Base-by-base conservation (phyloP, 2,329 filamentous ascomycete species). In the Aspergillus puulaauensis region DNA sequence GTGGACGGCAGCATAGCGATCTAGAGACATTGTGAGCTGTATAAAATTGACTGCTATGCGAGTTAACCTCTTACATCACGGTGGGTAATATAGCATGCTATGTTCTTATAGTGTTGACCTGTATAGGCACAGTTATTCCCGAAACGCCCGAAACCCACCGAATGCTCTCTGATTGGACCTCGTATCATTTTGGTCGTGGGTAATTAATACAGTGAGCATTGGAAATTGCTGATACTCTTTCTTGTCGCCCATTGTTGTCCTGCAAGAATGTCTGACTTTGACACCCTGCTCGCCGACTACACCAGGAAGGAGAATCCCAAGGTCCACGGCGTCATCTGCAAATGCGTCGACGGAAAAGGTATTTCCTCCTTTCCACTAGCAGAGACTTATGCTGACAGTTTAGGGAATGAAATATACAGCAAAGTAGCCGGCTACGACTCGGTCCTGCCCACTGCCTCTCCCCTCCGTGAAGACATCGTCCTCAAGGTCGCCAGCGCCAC, bases 401-500 rank as follows among this genome's bases (percentile, higher is more conserved):
- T 0, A 56, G 54, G 54, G 12, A 46, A 15, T 14, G 47, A 56
- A 40, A 52, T 56, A 14, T 56, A 56, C 54, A 56, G 47, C 27
- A 56, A 56, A 56, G 37, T 51, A 35, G 54, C 47, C 7, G 54
- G 54, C 8, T 47, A 52, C 41, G 33, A 43, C 27, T 52, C 40
- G 4, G 35, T 56, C 19, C n/a, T 17, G 2, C 40, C 54, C 15
- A 46, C 46, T 24, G 23, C 44, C 15, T 8, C 27, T 2, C 54
- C 54, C 24, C 47, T 56, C 6, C 17, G 21, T 40, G 54, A 56
- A 35, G 57, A 67, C 19, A 64, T 63, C 31, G 58, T 70, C 3
- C 35, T 70, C 1, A 64, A 58, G 23, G 40, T 66, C 19, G 68
- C 65, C 14, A 68, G 64, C 12, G 68, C 67, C 2, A 79, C 76